These are phyloP conservation scores for Batrachochytrium dendrobatidis DNA, from an alignment of 371 early-diverging fungal genomes.

Conservation along the genomic window DNA sequence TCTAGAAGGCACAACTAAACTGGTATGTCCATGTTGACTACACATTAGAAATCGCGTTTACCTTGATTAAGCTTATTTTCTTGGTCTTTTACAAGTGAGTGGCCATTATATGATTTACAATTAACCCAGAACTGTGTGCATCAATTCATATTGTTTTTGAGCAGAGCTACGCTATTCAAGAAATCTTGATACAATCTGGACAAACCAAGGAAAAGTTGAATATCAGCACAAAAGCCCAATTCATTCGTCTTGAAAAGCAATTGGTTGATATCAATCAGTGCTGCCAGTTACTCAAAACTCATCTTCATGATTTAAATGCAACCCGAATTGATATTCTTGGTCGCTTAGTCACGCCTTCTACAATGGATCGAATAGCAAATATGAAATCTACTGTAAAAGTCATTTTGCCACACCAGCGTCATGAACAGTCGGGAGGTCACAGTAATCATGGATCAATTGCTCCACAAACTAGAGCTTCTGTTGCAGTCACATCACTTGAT, in stretches of 20 bases:
- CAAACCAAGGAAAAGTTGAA: neutral
- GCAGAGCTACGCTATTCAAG: neutral
- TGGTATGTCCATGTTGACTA: too few relatives aligned
- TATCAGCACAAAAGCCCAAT: neutral
- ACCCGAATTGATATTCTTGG: neutral
- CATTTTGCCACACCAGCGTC: neutral
- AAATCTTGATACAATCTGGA: neutral
- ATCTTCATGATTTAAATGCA: neutral
- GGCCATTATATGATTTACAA: too few relatives aligned
- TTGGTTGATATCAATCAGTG: neutral
- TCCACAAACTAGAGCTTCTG: too few relatives aligned
- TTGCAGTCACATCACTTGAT: too few relatives aligned
- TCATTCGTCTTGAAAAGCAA: neutral
- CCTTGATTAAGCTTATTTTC: too few relatives aligned
- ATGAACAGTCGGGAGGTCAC: too few relatives aligned
- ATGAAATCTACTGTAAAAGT: neutral
- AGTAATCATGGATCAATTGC: too few relatives aligned
- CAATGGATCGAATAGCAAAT: neutral
- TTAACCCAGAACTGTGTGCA: too few relatives aligned
- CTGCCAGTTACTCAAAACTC: neutral
- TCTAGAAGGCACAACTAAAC: too few relatives aligned
- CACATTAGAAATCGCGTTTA: too few relatives aligned
- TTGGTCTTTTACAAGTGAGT: too few relatives aligned
- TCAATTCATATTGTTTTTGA: too few relatives aligned
- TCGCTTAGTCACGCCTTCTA: neutral